Base-by-base conservation (phyloP, 768 basidiomycete genomes). In the Udeniomyces megalosporus region DNA sequence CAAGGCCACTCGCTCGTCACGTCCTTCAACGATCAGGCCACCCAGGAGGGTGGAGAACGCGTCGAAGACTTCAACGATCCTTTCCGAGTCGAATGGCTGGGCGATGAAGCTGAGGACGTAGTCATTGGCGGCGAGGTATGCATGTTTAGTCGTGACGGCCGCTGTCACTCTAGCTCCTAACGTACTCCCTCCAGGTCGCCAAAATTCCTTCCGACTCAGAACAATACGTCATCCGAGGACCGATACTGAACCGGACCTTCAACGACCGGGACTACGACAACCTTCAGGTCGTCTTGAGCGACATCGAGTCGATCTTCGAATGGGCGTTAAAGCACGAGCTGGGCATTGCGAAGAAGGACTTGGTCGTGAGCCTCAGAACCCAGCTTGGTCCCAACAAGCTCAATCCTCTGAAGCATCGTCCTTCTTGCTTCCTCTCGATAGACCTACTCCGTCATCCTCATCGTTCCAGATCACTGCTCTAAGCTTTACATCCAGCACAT, bases 401-500 rank as follows among this genome's bases (percentile, higher is more conserved):
- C 4, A n/a, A n/a, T n/a, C n/a, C n/a, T n/a, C n/a, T n/a, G n/a
- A n/a, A n/a, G 20, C 29, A 0, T 42, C n/a, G 28, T 5, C 26
- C 31, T 1, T 56, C 1, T 14, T 31, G 22, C 6, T 42, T 6
- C 34, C 17, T 46, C 1, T 14, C 10, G n/a, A 20, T 66, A 97
- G 92, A 81, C 87, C 61, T 86, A 85, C 73, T 91, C 89, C 2
- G 83, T 85, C 14, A 72, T 96, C 42, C 78, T 99, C 4, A 81
- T 97, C 34, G 82, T 97, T 26, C 92, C 95, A 7, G 95, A 99
- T 71, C 83, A 88, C 67, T 89, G 86, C 69, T 88, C 93, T 60
- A 80, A 87, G 57, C 72, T 78, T 12, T 96, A 93, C 70, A 82
- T 96, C 60, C 81, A 83, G 64, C 84, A 86, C 61, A 77, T 91